Conservation (phyloP, 257 asterid genomes). For the Verbena officinalis region DNA sequence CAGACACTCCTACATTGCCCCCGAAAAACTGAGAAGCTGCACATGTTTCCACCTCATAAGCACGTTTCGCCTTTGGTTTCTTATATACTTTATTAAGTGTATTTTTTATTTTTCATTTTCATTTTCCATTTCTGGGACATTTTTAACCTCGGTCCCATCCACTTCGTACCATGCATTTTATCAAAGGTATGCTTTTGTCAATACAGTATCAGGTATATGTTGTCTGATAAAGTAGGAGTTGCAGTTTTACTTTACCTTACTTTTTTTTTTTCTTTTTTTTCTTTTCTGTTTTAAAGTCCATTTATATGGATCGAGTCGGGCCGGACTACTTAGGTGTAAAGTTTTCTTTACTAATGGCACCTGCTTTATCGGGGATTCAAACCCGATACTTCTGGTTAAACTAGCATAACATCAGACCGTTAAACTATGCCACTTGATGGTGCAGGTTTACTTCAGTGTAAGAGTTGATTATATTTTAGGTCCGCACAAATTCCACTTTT, state of each 20-base stretch:
- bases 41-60: neutral
- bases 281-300: no score
- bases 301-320: no score
- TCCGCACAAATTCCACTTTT: no score
- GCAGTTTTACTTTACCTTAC: no score
- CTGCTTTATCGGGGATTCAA: no score
- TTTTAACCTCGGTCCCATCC: constrained; percentile 33
- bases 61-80: constrained; percentile 16
- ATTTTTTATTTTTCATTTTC: neutral
- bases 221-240: constrained; percentile 1
- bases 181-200: constrained; percentile 6
- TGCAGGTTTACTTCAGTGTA: constrained; percentile 5
- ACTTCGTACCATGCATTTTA: constrained; percentile 1
- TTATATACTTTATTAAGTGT: constrained; percentile 6
- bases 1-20: constrained; percentile 27
- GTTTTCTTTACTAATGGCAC: no score
- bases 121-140: constrained; percentile 26
- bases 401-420: no score
- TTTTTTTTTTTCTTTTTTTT: no score
- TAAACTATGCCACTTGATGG: no score
- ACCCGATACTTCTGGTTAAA: no score
- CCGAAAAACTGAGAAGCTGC: constrained; percentile 32
- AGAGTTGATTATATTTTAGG: constrained; percentile 24
- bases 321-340: no score
- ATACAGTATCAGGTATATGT: neutral